These are phyloP conservation scores for Rhizopogon vesiculosus DNA, from an alignment of 768 basidiomycete species.

Conservation along the genomic window DNA sequence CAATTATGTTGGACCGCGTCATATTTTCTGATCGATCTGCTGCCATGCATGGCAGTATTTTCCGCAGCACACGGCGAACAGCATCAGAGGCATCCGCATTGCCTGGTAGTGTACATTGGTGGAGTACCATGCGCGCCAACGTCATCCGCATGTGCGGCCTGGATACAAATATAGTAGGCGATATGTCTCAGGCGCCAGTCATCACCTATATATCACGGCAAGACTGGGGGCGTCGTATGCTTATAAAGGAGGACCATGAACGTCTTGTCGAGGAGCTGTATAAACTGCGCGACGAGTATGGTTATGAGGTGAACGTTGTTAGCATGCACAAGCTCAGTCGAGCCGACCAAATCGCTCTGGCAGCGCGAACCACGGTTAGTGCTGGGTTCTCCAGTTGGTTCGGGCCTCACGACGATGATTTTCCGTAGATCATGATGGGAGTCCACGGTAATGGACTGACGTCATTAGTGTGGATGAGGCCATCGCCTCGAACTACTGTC, in stretches of 20 bases:
- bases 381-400: neutral
- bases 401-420: neutral
- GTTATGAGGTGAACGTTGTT: slow-evolving; percentile 87
- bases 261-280: slow-evolving; percentile 70
- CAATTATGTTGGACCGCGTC: slow-evolving; percentile 84
- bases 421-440: slow-evolving; percentile 84
- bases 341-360: slow-evolving; percentile 74
- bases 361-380: slow-evolving; percentile 81
- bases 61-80: slow-evolving; percentile 65
- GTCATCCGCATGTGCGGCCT: slow-evolving; percentile 70
- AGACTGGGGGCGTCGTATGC: slow-evolving; percentile 81
- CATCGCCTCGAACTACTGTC: slow-evolving; percentile 74
- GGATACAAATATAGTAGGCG: slow-evolving; percentile 36
- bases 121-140: slow-evolving; percentile 70
- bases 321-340: slow-evolving; percentile 78
- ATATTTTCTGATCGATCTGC: slow-evolving; percentile 84
- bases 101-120: slow-evolving; percentile 79
- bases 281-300: slow-evolving; percentile 62
- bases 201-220: slow-evolving; percentile 93
- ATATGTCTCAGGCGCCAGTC: slow-evolving; percentile 52
- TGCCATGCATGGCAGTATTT: slow-evolving; percentile 68
- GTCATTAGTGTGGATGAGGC: slow-evolving; percentile 89
- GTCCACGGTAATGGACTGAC: slow-evolving; percentile 93
- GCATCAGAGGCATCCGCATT: slow-evolving; percentile 73
- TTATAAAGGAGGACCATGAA: slow-evolving; percentile 73